A percentile compares a stretch with the other conserved stretches of the same genome.
Conservation (phyloP, 192 early-diverging fungal genomes). For the Spinellus fusiger region DNA sequence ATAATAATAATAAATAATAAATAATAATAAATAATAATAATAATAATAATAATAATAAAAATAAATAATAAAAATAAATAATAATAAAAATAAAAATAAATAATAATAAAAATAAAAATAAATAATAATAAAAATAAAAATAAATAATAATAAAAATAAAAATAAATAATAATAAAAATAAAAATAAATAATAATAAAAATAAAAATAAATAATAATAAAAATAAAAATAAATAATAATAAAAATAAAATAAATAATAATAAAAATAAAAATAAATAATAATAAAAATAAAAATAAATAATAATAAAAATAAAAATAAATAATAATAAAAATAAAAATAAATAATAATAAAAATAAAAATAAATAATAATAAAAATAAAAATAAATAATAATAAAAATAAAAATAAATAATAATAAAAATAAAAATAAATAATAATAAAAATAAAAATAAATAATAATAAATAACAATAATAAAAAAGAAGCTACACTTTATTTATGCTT, state of each 20-base stretch:
- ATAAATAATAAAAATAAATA: too few species aligned
- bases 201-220: not conserved
- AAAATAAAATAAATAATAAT: too few species aligned
- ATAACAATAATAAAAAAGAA: not conserved
- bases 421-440: not conserved
- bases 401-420: not conserved
- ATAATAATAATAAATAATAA: too few species aligned
- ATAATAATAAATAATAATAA: too few species aligned
- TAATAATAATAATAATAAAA: too few species aligned
- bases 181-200: not conserved
- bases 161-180: not conserved
- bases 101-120: not conserved
- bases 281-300: too few species aligned
- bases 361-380: not conserved
- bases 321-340: not conserved
- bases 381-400: not conserved
- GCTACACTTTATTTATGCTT: constrained; percentile 19
- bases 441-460: not conserved
- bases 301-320: too few species aligned
- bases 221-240: too few species aligned
- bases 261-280: too few species aligned
- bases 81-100: not conserved
- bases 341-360: not conserved
- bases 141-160: not conserved
- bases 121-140: not conserved